These are phyloP conservation scores for Malassezia globosa DNA, from an alignment of 1,284 basidiomycete species.

Conservation along the genomic window DNA sequence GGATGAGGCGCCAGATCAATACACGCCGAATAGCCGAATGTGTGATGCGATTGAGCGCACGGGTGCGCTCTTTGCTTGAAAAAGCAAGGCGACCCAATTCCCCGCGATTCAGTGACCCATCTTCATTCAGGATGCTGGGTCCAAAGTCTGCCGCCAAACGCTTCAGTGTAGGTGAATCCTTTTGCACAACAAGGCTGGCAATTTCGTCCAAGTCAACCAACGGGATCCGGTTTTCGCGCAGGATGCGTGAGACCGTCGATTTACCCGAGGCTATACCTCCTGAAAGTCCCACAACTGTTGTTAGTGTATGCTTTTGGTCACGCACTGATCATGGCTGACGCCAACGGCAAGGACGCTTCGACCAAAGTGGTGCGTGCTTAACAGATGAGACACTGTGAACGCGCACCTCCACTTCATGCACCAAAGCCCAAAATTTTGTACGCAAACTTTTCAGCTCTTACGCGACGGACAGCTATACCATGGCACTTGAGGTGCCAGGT, in stretches of 20 bases:
- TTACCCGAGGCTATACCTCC: constrained; percentile 86
- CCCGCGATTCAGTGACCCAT: constrained; percentile 69
- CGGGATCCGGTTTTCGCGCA: constrained; percentile 48
- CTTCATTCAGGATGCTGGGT: constrained; percentile 55
- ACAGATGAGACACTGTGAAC: too few relatives aligned
- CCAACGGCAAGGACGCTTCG: too few relatives aligned
- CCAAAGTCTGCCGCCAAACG: constrained; percentile 67
- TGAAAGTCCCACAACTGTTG: constrained; percentile 77
- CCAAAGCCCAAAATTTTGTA: too few relatives aligned
- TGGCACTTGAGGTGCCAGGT: constrained; percentile 6
- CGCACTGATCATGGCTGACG: constrained; percentile 14
- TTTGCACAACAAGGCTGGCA: constrained; percentile 74
- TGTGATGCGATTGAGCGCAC: constrained; percentile 68
- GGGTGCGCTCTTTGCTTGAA: constrained; percentile 55
- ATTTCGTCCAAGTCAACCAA: constrained; percentile 86
- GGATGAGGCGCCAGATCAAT: constrained; percentile 62
- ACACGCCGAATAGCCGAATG: constrained; percentile 74
- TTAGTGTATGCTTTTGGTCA: neutral
- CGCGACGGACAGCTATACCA: neutral
- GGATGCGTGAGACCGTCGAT: constrained; percentile 4
- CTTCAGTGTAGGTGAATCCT: constrained; percentile 64
- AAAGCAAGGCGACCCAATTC: constrained; percentile 78
- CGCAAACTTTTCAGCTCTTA: constrained; percentile 1
- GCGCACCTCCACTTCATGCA: neutral
- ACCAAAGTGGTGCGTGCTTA: neutral